Base-by-base conservation (phyloP, 2,329 filamentous ascomycete genomes). In the Sarocladium brachiariae region DNA sequence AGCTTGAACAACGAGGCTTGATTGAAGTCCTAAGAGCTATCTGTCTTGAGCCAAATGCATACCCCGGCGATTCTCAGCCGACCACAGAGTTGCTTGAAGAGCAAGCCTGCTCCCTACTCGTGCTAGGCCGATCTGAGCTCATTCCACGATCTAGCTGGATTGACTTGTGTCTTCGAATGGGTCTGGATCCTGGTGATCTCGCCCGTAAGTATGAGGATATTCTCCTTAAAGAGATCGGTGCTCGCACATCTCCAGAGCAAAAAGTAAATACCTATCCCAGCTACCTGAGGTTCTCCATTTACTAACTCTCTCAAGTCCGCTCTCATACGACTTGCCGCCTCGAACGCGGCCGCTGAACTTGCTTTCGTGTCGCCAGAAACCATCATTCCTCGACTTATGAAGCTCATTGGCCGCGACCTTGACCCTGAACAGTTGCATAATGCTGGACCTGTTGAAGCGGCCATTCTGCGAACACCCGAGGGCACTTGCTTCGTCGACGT, bases 401-500 rank as follows among this genome's bases (percentile, higher is more conserved):
- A 82, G 24, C 80, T 93, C 43, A 82, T 99, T 48, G 74, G 77
- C 50, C 67, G 77, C 24, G 90, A 97, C 65, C 75, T 99, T 18
- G 76, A 90, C 55, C 76, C 81, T 1, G 69, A 75, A 38, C 83
- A 88, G 53, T 74, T 96, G 3, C 74, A 81, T 11, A 77, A 80
- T 19, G 77, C 96, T 55, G 89, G 90, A 0, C 87, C 90, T 10
- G 85, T 89, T 2, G 93, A 99, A 66, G 89, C 90, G 24, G 91
- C 90, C 14, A 97, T 99, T 52, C 93, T 91, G 66, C 84, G 89
- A 39, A 96, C 92, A 1, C 86, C 90, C 1, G 89, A 95, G 64
- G 92, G 90, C 2, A 91, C 86, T 1, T 79, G 84, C 13, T 97
- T 95, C 59, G 77, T 99, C 18, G 93, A 99, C 67, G 88, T 97